Percentiles rank a stretch among this genome's conserved stretches.
Evolutionary conservation across 306 rosid species (phyloP).

Genomic region (Prunus mira): DNA sequence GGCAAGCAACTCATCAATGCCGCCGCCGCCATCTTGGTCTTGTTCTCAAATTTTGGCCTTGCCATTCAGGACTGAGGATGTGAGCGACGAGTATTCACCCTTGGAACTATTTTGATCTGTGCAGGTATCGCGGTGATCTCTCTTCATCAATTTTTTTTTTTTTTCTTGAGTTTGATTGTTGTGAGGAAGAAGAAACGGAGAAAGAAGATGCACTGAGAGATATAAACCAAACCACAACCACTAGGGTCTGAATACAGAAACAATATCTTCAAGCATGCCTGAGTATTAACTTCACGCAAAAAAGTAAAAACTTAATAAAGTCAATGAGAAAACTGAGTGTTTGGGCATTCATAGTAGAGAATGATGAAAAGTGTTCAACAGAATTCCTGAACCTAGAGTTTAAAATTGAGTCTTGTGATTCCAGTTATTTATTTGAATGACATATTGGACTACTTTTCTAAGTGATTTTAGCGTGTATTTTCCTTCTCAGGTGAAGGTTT

Average conservation of each 20-base stretch:
- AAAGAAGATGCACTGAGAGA: neutral
- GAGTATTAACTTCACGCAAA: neutral
- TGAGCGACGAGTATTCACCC: conserved; percentile 34
- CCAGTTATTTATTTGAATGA: neutral
- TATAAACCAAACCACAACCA: neutral
- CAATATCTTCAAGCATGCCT: neutral
- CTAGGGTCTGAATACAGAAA: neutral
- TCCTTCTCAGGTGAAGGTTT: conserved; percentile 56
- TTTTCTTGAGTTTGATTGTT: neutral
- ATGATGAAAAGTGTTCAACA: neutral
- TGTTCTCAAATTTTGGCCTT: conserved; percentile 50
- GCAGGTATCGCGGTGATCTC: conserved; percentile 33
- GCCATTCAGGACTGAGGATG: conserved; percentile 7
- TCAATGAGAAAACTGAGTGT: neutral
- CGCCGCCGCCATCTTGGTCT: conserved; percentile 29
- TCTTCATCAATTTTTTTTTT: conserved; percentile 40
- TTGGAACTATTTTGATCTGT: neutral
- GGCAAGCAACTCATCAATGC: conserved; percentile 61
- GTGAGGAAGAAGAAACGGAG: neutral
- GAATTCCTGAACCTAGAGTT: neutral
- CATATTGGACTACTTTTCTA: conserved; percentile 6
- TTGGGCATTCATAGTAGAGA: neutral
- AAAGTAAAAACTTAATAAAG: neutral
- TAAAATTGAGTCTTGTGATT: neutral
- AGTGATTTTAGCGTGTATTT: conserved; percentile 6